A percentile compares a stretch with the other conserved stretches of the same genome.
Conservation (phyloP, 176 grass and related monocot genomes). For the Musa acuminata region DNA sequence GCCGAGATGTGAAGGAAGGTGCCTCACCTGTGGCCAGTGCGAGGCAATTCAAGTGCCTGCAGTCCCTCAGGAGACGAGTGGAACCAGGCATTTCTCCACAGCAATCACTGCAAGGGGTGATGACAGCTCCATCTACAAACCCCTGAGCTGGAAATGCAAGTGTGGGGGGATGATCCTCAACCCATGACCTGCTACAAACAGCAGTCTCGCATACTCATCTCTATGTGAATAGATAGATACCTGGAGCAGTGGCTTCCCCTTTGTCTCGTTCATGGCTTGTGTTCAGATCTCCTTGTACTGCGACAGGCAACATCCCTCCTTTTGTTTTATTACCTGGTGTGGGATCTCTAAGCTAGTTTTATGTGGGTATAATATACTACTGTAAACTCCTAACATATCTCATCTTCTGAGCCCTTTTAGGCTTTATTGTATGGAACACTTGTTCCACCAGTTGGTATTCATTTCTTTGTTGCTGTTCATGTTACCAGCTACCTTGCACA, state of each 20-base stretch:
- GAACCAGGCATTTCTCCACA: not conserved
- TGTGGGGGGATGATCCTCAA: slow-evolving; percentile 40
- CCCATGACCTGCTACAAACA: slow-evolving; percentile 26
- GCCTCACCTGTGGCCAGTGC: slow-evolving; percentile 43
- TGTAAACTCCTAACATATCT: too few relatives aligned
- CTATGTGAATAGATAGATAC: not conserved
- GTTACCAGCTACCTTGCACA: too few relatives aligned
- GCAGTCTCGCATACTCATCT: not conserved
- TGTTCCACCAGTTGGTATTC: too few relatives aligned
- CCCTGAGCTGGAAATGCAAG: slow-evolving; percentile 73
- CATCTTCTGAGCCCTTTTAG: too few relatives aligned
- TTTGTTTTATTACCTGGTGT: too few relatives aligned
- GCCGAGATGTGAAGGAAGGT: slow-evolving; percentile 59
- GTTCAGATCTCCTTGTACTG: too few relatives aligned
- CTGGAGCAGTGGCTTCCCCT: not conserved
- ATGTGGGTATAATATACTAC: too few relatives aligned
- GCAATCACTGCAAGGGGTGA: slow-evolving; percentile 7
- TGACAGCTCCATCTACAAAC: slow-evolving; percentile 70
- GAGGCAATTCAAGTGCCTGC: slow-evolving; percentile 76
- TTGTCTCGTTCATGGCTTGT: too few relatives aligned
- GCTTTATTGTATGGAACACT: too few relatives aligned
- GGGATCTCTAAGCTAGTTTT: too few relatives aligned
- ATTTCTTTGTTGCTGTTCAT: too few relatives aligned
- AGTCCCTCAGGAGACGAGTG: slow-evolving; percentile 23
- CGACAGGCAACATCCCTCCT: too few relatives aligned